Percentiles rank a stretch among this genome's conserved stretches.
phyloP scores from a whole-genome alignment of 176 grass and related monocot species.

The Rhipidocladum racemiflorum region DNA sequence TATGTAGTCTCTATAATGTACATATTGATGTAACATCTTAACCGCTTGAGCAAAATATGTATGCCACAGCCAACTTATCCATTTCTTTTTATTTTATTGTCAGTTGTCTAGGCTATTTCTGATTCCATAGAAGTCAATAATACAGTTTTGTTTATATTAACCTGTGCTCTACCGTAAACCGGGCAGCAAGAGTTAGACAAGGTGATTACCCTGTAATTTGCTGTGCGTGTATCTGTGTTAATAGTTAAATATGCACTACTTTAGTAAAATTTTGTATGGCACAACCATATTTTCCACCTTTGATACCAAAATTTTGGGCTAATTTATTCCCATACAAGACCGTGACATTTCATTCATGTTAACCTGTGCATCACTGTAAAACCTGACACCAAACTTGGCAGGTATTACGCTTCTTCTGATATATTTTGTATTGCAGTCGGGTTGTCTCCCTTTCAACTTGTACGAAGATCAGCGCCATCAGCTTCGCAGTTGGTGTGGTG shows the following conservation, averaged over 20 bases:
- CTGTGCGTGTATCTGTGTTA: not conserved
- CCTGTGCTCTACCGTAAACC: not conserved
- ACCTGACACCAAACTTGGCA: not conserved
- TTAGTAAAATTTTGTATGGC: not conserved
- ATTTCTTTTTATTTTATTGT: not conserved
- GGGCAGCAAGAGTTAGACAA: not conserved
- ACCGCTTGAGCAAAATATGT: not conserved
- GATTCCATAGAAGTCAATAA: not conserved
- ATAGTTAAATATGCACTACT: not conserved
- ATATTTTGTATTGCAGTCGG: constrained; percentile 39
- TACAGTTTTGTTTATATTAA: not conserved
- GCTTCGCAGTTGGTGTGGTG: constrained; percentile 59
- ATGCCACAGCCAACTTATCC: not conserved
- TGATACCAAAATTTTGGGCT: not conserved
- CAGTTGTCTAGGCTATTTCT: not conserved
- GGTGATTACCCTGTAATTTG: not conserved
- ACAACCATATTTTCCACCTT: not conserved
- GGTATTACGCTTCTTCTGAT: not conserved
- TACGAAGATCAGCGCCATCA: constrained; percentile 56
- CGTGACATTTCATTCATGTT: not conserved
- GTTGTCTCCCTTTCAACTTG: constrained; percentile 63
- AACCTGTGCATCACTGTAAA: not conserved
- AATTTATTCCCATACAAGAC: not conserved
- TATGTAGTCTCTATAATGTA: not conserved
- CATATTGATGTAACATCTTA: not conserved